Conservation (phyloP, 495 filamentous ascomycete genomes). For the Corynascus novoguineensis region DNA sequence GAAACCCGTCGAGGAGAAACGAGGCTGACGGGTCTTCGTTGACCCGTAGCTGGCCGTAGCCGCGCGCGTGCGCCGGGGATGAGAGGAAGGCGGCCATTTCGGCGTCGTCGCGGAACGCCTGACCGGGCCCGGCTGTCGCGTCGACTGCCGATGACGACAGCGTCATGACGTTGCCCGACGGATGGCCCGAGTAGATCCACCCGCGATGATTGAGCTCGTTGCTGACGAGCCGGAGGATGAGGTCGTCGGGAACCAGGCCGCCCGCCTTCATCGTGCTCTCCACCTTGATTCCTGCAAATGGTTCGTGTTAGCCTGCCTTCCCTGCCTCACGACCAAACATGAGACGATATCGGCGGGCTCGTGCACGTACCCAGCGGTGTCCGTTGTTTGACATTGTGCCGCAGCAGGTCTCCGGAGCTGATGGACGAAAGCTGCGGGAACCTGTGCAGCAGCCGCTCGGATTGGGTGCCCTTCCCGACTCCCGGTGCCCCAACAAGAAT, state of each 20-base stretch:
- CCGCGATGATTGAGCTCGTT: slow-evolving; percentile 77
- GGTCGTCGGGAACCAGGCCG: slow-evolving; percentile 75
- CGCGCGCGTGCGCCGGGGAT: slow-evolving; percentile 34
- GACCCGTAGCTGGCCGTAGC: slow-evolving; percentile 35
- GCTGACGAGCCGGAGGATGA: slow-evolving; percentile 88
- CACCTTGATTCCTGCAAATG: slow-evolving; percentile 68
- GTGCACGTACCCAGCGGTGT: slow-evolving; percentile 70
- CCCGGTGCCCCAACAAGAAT: slow-evolving; percentile 94
- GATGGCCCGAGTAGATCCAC: slow-evolving; percentile 57
- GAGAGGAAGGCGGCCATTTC: slow-evolving; percentile 38
- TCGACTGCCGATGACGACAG: slow-evolving; percentile 33
- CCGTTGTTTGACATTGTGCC: slow-evolving; percentile 82
- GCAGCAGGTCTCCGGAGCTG: slow-evolving; percentile 86
- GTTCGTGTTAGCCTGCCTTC: not conserved
- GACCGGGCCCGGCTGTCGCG: slow-evolving; percentile 15
- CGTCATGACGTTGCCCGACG: slow-evolving; percentile 37
- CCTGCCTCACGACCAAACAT: not conserved
- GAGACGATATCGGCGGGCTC: not conserved
- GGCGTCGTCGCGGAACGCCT: slow-evolving; percentile 26
- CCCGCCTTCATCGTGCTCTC: slow-evolving; percentile 80
- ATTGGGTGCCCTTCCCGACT: slow-evolving; percentile 91
- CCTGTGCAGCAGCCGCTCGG: slow-evolving; percentile 74
- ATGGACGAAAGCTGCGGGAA: slow-evolving; percentile 88
- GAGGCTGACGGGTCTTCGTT: slow-evolving; percentile 71
- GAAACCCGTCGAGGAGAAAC: slow-evolving; percentile 95